Evolutionary conservation across 23 red algal species (phyloP), one percentile per base, ranked within the genome.

Genomic region (Gracilaria gracilis): DNA sequence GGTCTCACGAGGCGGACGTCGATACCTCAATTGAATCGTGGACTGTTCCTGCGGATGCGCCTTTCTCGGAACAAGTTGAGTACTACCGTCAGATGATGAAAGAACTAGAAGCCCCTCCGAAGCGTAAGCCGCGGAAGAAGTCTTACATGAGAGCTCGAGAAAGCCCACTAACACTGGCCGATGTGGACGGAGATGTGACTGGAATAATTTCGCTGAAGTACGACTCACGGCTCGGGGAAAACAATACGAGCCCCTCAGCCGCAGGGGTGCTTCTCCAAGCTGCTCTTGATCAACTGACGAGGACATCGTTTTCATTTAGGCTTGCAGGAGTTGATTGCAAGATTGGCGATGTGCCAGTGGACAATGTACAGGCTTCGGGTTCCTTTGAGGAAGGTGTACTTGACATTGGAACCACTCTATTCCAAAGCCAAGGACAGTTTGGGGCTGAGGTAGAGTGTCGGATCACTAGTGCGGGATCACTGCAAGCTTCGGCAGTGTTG

Each of bases 351-450:
- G 21, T 71, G 23, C 33, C 67, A 16, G 27, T 80, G 2, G 57
- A 79, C 17, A 50, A 61, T 11, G 72, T 89, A 17, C 31, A 78
- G 55, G 49, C 54, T 5, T 61, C 54, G 32, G 72, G 85, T 34
- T 73, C 38, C 13, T 89, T 89, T 79, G 85, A 89, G 51, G 72
- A 89, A 73, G 85, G 85, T 9, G 74, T 89, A 33, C 49, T 80
- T 19, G 39, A 64, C 39, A 35, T 89, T 31, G 72, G 71, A 19
- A 67, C 71, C 19, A 54, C 75, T 9, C 20, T 70, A 44, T 59
- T 89, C 14, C 49, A 61, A 78, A 51, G 85, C 12, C 16, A 71
- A 25, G 49, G 67, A 23, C 57, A 42, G 28, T 91, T 91, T 73
- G 88, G 76, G 9, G 88, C 88, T 29, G 75, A 75, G 14, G 44